phyloP scores from a whole-genome alignment of 768 basidiomycete species.

The Rhodotorula kratochvilovae region DNA sequence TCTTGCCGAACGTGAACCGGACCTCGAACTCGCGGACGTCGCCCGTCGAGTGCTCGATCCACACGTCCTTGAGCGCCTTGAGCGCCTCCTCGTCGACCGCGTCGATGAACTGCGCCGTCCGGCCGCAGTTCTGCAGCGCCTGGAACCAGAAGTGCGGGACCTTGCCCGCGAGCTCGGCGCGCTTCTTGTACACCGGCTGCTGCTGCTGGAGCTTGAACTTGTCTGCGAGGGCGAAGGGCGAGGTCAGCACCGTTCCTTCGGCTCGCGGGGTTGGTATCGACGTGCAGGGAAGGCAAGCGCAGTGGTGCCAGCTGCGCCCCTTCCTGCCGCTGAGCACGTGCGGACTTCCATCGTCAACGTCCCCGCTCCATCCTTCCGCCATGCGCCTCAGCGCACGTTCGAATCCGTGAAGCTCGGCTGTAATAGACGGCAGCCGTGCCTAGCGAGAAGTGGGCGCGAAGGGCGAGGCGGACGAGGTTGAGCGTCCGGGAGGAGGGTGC shows the following conservation, averaged over 20 bases:
- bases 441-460: too few species aligned
- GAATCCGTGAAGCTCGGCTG: too few species aligned
- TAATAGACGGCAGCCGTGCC: too few species aligned
- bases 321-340: too few species aligned
- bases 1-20: constrained; percentile 34
- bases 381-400: too few species aligned
- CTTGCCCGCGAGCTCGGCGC: constrained; percentile 24
- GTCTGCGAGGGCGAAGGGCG: constrained; percentile 10
- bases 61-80: constrained; percentile 31
- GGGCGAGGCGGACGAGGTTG: too few species aligned
- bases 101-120: constrained; percentile 16
- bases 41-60: constrained; percentile 22
- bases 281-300: too few species aligned
- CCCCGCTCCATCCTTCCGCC: too few species aligned
- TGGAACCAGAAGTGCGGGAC: constrained; percentile 34
- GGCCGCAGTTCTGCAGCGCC: constrained; percentile 15
- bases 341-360: too few species aligned
- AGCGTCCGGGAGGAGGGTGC: too few species aligned
- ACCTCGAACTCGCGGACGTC: constrained; percentile 32
- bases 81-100: constrained; percentile 31
- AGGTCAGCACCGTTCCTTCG: neutral
- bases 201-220: constrained; percentile 28
- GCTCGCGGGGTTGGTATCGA: too few species aligned
- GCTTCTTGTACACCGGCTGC: constrained; percentile 10
- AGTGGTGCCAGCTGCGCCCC: too few species aligned